Evolutionary conservation across 2,329 filamentous ascomycete species (phyloP), one percentile per base, ranked within the genome.

Genomic region (Thielaviopsis euricoi): DNA sequence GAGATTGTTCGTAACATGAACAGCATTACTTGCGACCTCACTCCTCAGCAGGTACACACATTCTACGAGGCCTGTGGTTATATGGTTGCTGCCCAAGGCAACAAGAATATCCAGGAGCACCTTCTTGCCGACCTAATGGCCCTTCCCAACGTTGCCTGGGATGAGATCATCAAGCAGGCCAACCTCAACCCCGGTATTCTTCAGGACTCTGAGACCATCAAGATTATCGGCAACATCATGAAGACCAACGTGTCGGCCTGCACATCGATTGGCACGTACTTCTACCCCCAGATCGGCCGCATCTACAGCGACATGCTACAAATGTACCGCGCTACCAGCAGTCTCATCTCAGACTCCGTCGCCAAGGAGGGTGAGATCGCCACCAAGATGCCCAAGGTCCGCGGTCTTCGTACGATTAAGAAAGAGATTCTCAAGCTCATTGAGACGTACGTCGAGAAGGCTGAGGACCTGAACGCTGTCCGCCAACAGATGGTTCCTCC

Each of bases 241-340:
- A 98, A 98, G 80, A 98, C 93, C 0, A 98, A 98, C 66, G 93
- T 98, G 4, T 91, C 94, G n/a, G 93, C 93, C 40, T 98, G 93
- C 71, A 88, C 87, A 40, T 97, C 93, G 0, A 93, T 98, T 60
- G 93, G 94, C 37, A 83, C 88, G 56, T 98, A 97, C 73, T 98
- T 98, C 71, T 96, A 95, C 67, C 91, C 93, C 13, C 93, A 98
- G 69, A 95, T 98, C 65, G 93, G 91, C 48, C 86, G 89, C 59
- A 97, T 98, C 64, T 98, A 97, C 71, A 83, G 94, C 64, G 93
- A 98, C 68, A 97, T 98, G 91, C 76, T 98, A 59, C 91, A 93
- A 66, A 98, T 98, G 94, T 98, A 97, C 71, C 86, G 89, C 55
- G 93, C 91, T 48, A 93, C 91, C n/a, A 97, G 91, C 69, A 83